Base-by-base conservation (phyloP, 2,329 filamentous ascomycete species). In the Hymenoscyphus repandus region DNA sequence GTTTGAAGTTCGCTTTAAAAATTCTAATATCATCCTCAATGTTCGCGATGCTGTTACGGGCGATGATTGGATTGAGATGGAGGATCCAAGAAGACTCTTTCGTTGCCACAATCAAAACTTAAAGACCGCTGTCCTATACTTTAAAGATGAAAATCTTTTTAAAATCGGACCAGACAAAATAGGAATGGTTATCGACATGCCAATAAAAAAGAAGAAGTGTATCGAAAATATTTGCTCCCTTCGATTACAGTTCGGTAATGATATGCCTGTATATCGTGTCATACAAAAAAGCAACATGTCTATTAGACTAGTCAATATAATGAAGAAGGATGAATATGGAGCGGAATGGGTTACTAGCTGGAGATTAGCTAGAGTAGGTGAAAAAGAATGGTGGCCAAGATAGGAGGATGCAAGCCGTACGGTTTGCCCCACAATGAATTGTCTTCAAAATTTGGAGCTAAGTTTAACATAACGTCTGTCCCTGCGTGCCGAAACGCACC, bases 261-360 rank as follows among this genome's bases (percentile, higher is more conserved):
- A n/a, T 7, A 40, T 18, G 38, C 38, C 38, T 40, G n/a, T 18
- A 18, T 40, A 40, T 10, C 38, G 38, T 40, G 17, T 40, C 20
- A 40, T 40, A 40, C 15, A 18, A 40, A 40, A 20, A 18, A 15
- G 10, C 17, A 18, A 40, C 20, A 40, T 40, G 20, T 20, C 38
- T 40, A 40, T 40, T 40, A 40, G 38, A 18, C 38, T 40, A 40
- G 38, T 40, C 17, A 40, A 40, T 40, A 40, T n/a, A 40, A 6
- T 17, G 12, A 15, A 5, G 38, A 40, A 15, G 17, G 38, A 40
- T 20, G n/a, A 5, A 40, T 15, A 40, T 40, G 17, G n/a, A 40
- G 17, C 4, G 6, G 10, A 40, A 40, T 40, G 17, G 38, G 17
- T 40, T 18, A 40, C 38, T 40, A 40, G 38, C 38, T 40, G 17